Evolutionary conservation across 1,284 basidiomycete genomes (phyloP), one percentile per base, ranked within the genome.

Genomic region (Ceratobasidium sp.): DNA sequence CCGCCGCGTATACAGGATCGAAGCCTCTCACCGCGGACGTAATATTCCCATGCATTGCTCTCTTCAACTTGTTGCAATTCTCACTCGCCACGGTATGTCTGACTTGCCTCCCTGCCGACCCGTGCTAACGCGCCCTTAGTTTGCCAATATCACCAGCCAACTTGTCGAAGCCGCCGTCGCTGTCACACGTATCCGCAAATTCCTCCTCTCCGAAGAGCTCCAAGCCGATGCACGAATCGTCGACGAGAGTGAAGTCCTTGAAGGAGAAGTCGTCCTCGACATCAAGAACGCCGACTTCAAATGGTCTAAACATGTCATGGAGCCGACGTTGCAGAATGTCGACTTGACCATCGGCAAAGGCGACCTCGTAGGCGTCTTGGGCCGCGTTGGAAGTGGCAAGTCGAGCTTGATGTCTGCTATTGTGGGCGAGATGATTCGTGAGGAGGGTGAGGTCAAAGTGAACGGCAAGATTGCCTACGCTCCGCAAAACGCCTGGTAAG

Each of bases 301-400:
- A 47, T 97, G 94, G 94, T 82, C 84, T 13, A 85, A 82, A 72
- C 79, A 83, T 5, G 79, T 80, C 0, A 75, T 79, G 20, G 82
- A 84, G 57, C 86, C 93, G 0, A 89, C 87, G 0, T 82, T 97
- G 7, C 88, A 93, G 74, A 87, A 88, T 68, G 90, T 98, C 73
- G 86, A 89, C 74, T 74, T 97, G 13, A 83, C 82, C 0, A 86
- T 94, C 8, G 85, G 84, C 53, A 94, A 93, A 77, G 94, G 94
- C n/a, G 92, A 97, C 74, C 79, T 98, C 1, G 80, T 96, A 0
- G 93, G 91, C 10, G 81, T 98, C 2, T 84, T 97, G 15, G 96
- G 96, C 10, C 87, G 91, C 34, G 95, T 98, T 32, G 96, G 96
- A n/a, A 86, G 89, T 57, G 96, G 96, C 68, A 98, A 98, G 85